A percentile compares a stretch with the other conserved stretches of the same genome.
Conservation (phyloP, 2,329 filamentous ascomycete species). For the Aspergillus novofumigatus region DNA sequence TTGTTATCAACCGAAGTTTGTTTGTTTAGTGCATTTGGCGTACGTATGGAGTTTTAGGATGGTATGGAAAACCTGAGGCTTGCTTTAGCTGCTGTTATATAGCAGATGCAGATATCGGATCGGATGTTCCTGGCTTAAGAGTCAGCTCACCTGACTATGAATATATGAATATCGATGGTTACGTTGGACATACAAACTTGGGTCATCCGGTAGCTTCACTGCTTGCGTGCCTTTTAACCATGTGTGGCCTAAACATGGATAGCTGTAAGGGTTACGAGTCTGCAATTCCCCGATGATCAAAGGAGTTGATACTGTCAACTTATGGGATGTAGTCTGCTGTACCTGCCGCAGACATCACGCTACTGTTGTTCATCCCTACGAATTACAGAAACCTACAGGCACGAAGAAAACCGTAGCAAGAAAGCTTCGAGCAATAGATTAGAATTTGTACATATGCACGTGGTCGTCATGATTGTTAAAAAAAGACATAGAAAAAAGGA, state of each 20-base stretch:
- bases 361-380: not conserved
- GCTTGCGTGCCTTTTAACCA: not conserved
- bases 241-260: not conserved
- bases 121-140: not conserved
- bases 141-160: not conserved
- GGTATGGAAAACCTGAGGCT: not conserved
- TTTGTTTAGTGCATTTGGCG: not conserved
- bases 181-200: not conserved
- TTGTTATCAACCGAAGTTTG: constrained; percentile 3
- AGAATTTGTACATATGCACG: not conserved
- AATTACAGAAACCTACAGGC: not conserved
- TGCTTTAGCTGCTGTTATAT: not conserved
- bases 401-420: not conserved
- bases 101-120: not conserved
- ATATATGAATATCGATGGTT: not conserved
- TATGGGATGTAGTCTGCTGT: not conserved
- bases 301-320: too few relatives aligned
- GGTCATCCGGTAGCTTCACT: not conserved
- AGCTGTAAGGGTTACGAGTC: not conserved
- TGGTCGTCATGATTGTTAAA: not conserved
- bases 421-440: not conserved
- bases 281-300: not conserved
- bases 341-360: not conserved
- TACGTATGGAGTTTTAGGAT: not conserved
- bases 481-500: not conserved